Base-by-base conservation (phyloP, 164 flowering plant genomes). In the Magnolia officinalis region DNA sequence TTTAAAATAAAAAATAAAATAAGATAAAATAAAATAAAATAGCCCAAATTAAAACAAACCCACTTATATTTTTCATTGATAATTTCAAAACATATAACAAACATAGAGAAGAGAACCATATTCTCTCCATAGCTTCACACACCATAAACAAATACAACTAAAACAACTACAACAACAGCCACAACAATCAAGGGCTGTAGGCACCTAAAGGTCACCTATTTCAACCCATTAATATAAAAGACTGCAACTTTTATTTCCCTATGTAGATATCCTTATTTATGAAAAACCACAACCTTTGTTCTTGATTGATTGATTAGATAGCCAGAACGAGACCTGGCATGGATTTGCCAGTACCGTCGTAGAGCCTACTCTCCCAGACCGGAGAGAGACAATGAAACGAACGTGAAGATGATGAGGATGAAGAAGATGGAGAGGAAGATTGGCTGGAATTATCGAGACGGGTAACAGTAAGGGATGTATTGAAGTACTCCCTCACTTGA, bases 401-500 rank as follows among this genome's bases (percentile, higher is more conserved):
- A 3, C 6, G 45, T 5, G 79, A 67, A 19, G 72, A 61, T 2
- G 70, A 23, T 23, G 77, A 68, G 1, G 65, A 45, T 6, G 74
- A 29, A 1, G 75, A 52, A 3, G 76, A 59, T 14, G 74, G 59
- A 16, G 79, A 63, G 49, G 75, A 23, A 7, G 58, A 31, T 23
- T 21, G 3, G 50, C 23, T 16, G 51, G 65, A 49, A 58, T 50
- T 37, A 18, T 52, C 72, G 67, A 82, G 49, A n/a, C 73, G 84
- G 18, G 84, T 77, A 18, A 82, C 84, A 52, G 77, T 75, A 67
- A 82, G 82, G 66, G 84, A 79, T 45, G 84, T 82, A 29, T 82
- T 82, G 75, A 82, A 79, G 78, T 82, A 82, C 84, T 82, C 84
- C 76, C 82, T 66, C 16, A 82, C 80, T 21, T 79, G 82, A 11